A percentile compares a stretch with the other conserved stretches of the same genome.
These are phyloP conservation scores for Eucommia ulmoides DNA, from an alignment of 257 asterid genomes.

Conservation along the genomic window DNA sequence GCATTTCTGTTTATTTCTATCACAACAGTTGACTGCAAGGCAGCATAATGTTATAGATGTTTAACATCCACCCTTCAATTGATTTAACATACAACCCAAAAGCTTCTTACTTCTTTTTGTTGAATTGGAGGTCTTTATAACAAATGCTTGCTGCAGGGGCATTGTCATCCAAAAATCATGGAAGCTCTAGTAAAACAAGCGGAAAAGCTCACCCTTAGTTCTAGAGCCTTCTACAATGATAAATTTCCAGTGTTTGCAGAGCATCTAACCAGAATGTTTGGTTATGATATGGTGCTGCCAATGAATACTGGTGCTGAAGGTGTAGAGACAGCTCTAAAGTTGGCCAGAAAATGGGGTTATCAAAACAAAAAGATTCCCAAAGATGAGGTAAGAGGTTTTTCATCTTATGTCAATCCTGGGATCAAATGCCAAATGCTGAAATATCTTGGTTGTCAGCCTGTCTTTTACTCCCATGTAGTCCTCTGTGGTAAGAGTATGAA, in stretches of 20 bases:
- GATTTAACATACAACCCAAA: not conserved
- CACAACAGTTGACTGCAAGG: not conserved
- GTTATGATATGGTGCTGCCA: conserved; percentile 88
- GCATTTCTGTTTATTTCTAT: not conserved
- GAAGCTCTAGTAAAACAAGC: conserved; percentile 75
- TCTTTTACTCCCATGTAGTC: no score
- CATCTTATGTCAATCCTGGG: not conserved
- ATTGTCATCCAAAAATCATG: conserved; percentile 89
- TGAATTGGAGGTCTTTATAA: conserved; percentile 5
- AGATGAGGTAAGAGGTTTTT: conserved; percentile 53
- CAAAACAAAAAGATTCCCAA: conserved; percentile 63
- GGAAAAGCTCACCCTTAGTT: conserved; percentile 84
- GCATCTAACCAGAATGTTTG: conserved; percentile 62
- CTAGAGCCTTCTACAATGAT: conserved; percentile 89
- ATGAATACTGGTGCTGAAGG: conserved; percentile 99
- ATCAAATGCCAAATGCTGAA: no score
- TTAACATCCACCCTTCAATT: not conserved
- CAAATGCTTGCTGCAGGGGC: conserved; percentile 56
- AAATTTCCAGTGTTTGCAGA: conserved; percentile 75
- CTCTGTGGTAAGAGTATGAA: no score
- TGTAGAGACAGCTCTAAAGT: conserved; percentile 90
- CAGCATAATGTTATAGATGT: not conserved
- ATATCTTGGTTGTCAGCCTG: no score
- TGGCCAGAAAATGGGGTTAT: conserved; percentile 94
- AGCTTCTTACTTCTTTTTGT: not conserved